Evolutionary conservation across 2,329 filamentous ascomycete genomes (phyloP).

Genomic region (Exophiala calicioides): DNA sequence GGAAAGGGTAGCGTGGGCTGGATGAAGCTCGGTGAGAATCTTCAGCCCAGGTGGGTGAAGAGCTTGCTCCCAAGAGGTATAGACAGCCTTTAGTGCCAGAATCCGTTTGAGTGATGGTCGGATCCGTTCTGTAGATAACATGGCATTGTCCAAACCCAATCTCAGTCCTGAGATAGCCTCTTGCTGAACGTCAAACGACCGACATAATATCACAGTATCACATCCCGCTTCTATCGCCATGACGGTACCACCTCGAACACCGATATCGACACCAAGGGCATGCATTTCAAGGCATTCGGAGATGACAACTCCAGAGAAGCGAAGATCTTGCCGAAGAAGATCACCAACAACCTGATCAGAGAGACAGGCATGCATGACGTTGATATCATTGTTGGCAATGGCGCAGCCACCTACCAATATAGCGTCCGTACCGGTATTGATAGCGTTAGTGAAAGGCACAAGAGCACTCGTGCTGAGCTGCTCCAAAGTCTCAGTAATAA

Average conservation of each 20-base stretch:
- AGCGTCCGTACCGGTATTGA: slow-evolving; percentile 80
- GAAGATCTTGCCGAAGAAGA: slow-evolving; percentile 80
- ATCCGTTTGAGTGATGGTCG: slow-evolving; percentile 78
- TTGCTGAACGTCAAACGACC: slow-evolving; percentile 82
- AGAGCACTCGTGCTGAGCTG: slow-evolving; percentile 89
- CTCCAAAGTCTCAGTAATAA: slow-evolving; percentile 91
- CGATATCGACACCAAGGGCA: slow-evolving; percentile 89
- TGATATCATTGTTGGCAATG: slow-evolving; percentile 87
- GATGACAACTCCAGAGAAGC: slow-evolving; percentile 88
- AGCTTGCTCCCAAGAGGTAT: slow-evolving; percentile 87
- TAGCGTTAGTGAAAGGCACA: slow-evolving; percentile 88
- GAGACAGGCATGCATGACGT: slow-evolving; percentile 91
- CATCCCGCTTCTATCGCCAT: slow-evolving; percentile 98
- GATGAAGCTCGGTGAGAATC: slow-evolving; percentile 76
- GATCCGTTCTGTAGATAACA: slow-evolving; percentile 78
- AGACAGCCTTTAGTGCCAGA: slow-evolving; percentile 76
- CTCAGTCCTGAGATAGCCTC: slow-evolving; percentile 90
- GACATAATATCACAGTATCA: slow-evolving; percentile 84
- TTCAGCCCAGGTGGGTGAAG: slow-evolving; percentile 80
- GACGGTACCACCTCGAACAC: slow-evolving; percentile 93
- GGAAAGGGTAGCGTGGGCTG: slow-evolving; percentile 77
- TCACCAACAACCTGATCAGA: slow-evolving; percentile 93
- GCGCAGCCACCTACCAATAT: slow-evolving; percentile 97
- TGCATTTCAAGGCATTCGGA: slow-evolving; percentile 98
- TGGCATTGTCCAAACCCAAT: slow-evolving; percentile 84